These are phyloP conservation scores for Phialophora expanda DNA, from an alignment of 2,329 filamentous ascomycete genomes.

Conservation along the genomic window DNA sequence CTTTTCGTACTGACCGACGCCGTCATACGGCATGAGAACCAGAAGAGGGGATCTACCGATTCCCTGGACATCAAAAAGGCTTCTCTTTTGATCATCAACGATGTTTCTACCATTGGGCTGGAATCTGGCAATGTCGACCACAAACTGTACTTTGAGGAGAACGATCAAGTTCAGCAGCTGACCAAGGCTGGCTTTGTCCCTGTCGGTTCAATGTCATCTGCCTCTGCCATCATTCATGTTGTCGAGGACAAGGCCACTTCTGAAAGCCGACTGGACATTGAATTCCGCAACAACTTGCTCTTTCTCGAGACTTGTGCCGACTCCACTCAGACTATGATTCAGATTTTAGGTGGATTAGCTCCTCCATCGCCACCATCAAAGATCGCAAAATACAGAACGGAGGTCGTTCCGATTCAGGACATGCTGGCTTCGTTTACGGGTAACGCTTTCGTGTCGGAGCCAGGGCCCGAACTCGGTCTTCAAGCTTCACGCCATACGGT, in stretches of 20 bases:
- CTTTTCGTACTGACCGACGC: conserved; percentile 79
- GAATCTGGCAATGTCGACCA: conserved; percentile 42
- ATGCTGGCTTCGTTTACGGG: conserved; percentile 89
- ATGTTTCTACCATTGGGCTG: conserved; percentile 58
- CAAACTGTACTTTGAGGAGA: conserved; percentile 42
- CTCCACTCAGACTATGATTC: conserved; percentile 89
- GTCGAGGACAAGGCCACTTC: conserved; percentile 61
- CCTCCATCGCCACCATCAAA: conserved; percentile 84
- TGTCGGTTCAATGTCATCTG: conserved; percentile 84
- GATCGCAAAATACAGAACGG: conserved; percentile 82
- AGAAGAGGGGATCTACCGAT: conserved; percentile 67
- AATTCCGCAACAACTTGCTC: conserved; percentile 82
- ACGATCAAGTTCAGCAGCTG: conserved; percentile 56
- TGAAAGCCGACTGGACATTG: conserved; percentile 74
- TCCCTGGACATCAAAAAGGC: conserved; percentile 76
- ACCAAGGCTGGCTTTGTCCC: conserved; percentile 77
- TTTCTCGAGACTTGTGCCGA: conserved; percentile 95
- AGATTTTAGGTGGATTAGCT: conserved; percentile 75
- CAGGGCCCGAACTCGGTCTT: conserved; percentile 39
- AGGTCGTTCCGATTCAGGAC: conserved; percentile 83
- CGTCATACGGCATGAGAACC: conserved; percentile 69
- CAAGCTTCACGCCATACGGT: conserved; percentile 28
- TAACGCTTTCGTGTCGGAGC: conserved; percentile 69
- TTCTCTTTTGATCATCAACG: conserved; percentile 81
- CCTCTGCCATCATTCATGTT: conserved; percentile 70